Evolutionary conservation across 306 rosid species (phyloP), one percentile per base, ranked within the genome.

Genomic region (Vigna angularis): DNA sequence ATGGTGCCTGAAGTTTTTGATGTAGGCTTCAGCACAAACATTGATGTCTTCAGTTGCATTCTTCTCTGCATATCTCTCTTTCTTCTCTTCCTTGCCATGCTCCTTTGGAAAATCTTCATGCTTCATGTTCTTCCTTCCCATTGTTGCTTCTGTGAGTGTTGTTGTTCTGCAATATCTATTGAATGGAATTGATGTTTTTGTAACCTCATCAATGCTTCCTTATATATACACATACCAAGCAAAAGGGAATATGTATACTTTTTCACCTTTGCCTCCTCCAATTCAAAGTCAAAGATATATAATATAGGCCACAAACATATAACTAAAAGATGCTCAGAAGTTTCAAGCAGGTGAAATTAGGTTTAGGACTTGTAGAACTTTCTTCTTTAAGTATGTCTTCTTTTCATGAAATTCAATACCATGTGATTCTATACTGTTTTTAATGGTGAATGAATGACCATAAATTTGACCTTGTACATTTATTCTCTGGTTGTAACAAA

Each of bases 1-100:
- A 55, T 94, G 97, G 26, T 88, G 84, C 86, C 96, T 86, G 89
- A 94, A 94, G 72, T 90, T 92, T 86, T 89, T 87, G 85, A 94
- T 94, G 85, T 89, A 94, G 5, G 91, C 92, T 9, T 92, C 98
- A 2, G 97, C 97, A 40, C 96, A 88, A 61, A 82, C 90, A 18
- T 94, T 82, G 28, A 94, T 84, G 45, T 94, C 97, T 75, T 85
- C 86, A 9, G 88, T 80, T 24, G 83, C 68, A 83, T 83, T 83
- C 56, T 84, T 88, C 89, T 92, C 96, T 7, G 81, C 66, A 75
- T 87, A 83, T 4, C 3, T 14, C 51, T 83, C 85, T 48, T 81
- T 80, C 80, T 72, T 86, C 74, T 68, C 81, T 62, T 75, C 82
- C 22, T 20, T 20, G 22, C 22, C 22, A 20, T 20, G 22, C 22